phyloP scores from a whole-genome alignment of 2,329 filamentous ascomycete species.

The Aspergillus clavatus region DNA sequence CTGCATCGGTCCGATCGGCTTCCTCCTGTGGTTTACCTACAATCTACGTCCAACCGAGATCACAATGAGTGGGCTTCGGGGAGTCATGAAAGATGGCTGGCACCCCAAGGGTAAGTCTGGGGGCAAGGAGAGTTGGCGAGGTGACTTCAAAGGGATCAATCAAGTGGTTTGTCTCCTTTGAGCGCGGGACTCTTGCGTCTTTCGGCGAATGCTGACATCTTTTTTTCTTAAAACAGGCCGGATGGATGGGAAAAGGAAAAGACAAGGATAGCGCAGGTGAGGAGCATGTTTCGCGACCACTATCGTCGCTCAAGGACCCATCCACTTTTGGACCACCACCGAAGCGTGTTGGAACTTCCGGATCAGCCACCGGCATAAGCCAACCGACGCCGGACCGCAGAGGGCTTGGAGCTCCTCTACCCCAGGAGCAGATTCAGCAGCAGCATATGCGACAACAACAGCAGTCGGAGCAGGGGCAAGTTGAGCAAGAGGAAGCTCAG shows the following conservation, averaged over 20 bases:
- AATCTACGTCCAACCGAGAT: background rate
- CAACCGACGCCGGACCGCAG: conserved; percentile 42
- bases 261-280: conserved; percentile 39
- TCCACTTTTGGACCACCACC: conserved; percentile 75
- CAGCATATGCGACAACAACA: conserved; percentile 21
- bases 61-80: conserved; percentile 46
- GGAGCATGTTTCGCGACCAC: conserved; percentile 57
- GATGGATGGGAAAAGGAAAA: conserved; percentile 55
- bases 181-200: background rate
- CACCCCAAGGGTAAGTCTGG: conserved; percentile 51
- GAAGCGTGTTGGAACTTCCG: conserved; percentile 55
- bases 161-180: conserved; percentile 45
- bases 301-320: conserved; percentile 70
- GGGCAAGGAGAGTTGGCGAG: conserved; percentile 51
- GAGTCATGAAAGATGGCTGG: conserved; percentile 50
- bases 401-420: conserved; percentile 42
- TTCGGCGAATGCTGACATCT: conserved; percentile 15
- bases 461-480: conserved; percentile 17
- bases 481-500: conserved; percentile 21
- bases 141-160: conserved; percentile 54
- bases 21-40: no score
- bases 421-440: conserved; percentile 33
- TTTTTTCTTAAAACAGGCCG: conserved; percentile 43
- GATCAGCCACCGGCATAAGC: conserved; percentile 41
- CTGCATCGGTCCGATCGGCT: no score